Conservation (phyloP, 768 basidiomycete species). For the Jaapia argillacea region DNA sequence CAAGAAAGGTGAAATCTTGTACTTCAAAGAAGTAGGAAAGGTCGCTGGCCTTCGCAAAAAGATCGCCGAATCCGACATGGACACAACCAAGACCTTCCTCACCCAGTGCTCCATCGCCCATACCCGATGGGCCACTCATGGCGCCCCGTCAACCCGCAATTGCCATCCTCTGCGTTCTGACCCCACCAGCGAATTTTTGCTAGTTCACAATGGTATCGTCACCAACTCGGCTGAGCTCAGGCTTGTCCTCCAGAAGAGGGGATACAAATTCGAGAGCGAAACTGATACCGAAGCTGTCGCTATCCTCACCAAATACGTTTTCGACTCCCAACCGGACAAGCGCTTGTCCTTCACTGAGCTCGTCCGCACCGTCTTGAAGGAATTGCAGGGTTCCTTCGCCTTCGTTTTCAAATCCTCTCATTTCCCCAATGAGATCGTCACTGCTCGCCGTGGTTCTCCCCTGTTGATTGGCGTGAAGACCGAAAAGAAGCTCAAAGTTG, state of each 20-base stretch:
- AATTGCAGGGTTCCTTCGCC: constrained; percentile 97
- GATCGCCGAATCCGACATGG: constrained; percentile 60
- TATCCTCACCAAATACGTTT: constrained; percentile 93
- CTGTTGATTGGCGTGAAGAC: constrained; percentile 98
- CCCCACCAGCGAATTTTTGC: constrained; percentile 68
- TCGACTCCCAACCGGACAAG: constrained; percentile 85
- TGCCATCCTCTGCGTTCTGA: constrained; percentile 95
- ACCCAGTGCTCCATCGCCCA: constrained; percentile 96
- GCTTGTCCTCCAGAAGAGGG: constrained; percentile 90
- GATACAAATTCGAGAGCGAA: constrained; percentile 88
- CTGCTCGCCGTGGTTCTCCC: constrained; percentile 94
- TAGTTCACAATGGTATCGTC: constrained; percentile 99
- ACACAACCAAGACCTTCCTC: constrained; percentile 68
- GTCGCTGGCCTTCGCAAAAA: constrained; percentile 87
- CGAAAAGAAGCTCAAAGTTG: constrained; percentile 98
- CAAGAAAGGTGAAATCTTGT: constrained; percentile 60
- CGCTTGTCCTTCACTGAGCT: constrained; percentile 81
- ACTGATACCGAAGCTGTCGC: constrained; percentile 98
- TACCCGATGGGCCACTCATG: constrained; percentile 99
- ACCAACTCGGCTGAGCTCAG: constrained; percentile 87
- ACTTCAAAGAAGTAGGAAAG: constrained; percentile 98
- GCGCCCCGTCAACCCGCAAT: constrained; percentile 77
- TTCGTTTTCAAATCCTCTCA: constrained; percentile 97
- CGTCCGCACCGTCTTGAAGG: constrained; percentile 92
- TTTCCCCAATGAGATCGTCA: constrained; percentile 93